Evolutionary conservation across 2,329 filamentous ascomycete genomes (phyloP).

Genomic region (Fusarium verticillioides): DNA sequence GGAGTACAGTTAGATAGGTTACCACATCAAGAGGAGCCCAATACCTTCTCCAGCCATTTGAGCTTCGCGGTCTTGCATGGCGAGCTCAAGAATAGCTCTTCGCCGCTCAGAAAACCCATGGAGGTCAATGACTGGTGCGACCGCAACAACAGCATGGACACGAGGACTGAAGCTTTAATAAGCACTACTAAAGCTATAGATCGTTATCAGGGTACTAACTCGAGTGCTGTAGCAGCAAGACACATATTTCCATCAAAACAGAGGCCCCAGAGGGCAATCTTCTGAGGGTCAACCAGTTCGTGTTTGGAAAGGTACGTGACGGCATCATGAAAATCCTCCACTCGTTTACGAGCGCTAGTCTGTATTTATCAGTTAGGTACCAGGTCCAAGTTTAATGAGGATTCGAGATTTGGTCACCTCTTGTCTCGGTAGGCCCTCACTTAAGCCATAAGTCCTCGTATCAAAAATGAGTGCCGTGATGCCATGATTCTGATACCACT

Average conservation of each 20-base stretch:
- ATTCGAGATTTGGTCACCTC: neutral
- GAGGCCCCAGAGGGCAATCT: neutral
- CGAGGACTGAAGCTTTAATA: neutral
- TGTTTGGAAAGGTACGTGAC: neutral
- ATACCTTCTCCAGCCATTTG: neutral
- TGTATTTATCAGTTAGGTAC: rapidly evolving
- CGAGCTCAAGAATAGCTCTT: neutral
- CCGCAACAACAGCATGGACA: neutral
- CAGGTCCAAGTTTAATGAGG: rapidly evolving
- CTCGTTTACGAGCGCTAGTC: neutral
- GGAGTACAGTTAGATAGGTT: neutral
- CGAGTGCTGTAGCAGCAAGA: neutral
- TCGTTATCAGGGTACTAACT: neutral
- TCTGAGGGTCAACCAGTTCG: neutral
- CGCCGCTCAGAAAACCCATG: neutral
- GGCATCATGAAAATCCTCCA: neutral
- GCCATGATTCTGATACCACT: neutral
- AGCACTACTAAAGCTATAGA: rapidly evolving
- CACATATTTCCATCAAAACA: neutral
- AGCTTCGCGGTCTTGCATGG: neutral
- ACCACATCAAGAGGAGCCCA: neutral
- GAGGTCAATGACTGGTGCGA: neutral
- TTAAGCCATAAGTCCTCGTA: neutral
- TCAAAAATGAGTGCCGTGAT: neutral
- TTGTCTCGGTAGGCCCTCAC: neutral